Base-by-base conservation (phyloP, 345 rosid genomes). In the Leavenworthia alabamica region DNA sequence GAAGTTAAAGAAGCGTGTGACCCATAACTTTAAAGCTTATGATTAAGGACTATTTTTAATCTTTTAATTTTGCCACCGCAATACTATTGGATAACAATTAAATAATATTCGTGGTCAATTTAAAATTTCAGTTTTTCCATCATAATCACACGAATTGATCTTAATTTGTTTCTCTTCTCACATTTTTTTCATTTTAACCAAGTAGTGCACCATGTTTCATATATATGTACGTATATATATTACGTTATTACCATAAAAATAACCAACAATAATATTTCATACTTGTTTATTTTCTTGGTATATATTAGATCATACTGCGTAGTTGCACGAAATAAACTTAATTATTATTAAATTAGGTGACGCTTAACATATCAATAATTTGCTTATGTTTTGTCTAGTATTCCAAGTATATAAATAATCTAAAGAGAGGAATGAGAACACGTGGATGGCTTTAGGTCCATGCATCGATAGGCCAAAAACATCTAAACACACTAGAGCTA, bases 1-100 rank as follows among this genome's bases (percentile, higher is more conserved):
- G 62, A 53, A 50, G 49, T 60, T 69, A 68, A 61, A 61, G 68
- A 61, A 61, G 68, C 73, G 73, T 69, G 73, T 69, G 68, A 37
- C 47, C 48, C 40, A 60, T 3, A 61, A 61, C 68, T 69, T 69
- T 36, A 62, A n/a, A 53, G 73, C 56, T 60, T 43, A 44, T 68
- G 41, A 61, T 69, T 61, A 2, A 19, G 43, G 40, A 4, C 3
- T 0, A 4, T 16, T 32, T 37, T 14, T 26, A 4, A 0, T 36
- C 27, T 20, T 42, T 50, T 51, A 23, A 12, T 32, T 58, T 10
- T 60, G 60, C 54, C 61, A 67, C 73, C 67, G 67, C 47, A 68
- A 68, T 60, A 12, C 12, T 52, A 60, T 43, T 69, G 49, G 73
- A 20, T 41, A 49, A 8, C 27, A 58, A 48, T n/a, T 16, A 26